Conservation (phyloP, 805 yeast genomes). For the Scheffersomyces stipitis region DNA sequence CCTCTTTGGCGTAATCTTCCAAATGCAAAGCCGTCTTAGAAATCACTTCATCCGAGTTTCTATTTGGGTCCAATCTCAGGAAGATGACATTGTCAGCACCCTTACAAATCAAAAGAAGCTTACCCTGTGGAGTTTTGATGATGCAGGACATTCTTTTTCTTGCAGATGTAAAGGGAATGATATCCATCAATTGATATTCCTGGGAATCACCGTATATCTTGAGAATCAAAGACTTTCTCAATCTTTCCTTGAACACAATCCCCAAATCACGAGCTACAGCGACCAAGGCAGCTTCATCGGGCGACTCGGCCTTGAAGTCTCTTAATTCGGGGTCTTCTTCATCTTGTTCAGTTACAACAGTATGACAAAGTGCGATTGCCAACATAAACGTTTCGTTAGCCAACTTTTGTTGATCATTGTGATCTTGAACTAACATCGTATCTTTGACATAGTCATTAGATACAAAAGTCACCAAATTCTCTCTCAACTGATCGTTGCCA, state of each 20-base stretch:
- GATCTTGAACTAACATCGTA: constrained; percentile 28
- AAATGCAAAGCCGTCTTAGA: constrained; percentile 61
- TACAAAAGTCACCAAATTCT: constrained; percentile 57
- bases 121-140: constrained; percentile 43
- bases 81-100: constrained; percentile 79
- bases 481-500: constrained; percentile 39
- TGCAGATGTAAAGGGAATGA: constrained; percentile 65
- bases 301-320: constrained; percentile 74
- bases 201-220: constrained; percentile 45
- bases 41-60: constrained; percentile 44
- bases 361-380: constrained; percentile 71
- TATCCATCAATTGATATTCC: constrained; percentile 51
- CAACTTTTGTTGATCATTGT: constrained; percentile 32
- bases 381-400: constrained; percentile 60
- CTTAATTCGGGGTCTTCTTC: constrained; percentile 39
- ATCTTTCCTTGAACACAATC: constrained; percentile 55
- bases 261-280: constrained; percentile 75
- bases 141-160: constrained; percentile 80
- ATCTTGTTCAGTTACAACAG: constrained; percentile 62
- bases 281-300: constrained; percentile 83
- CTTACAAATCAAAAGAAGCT: constrained; percentile 53
- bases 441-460: constrained; percentile 61
- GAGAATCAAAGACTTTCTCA: constrained; percentile 46
- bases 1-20: constrained; percentile 73
- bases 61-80: constrained; percentile 37